These are phyloP conservation scores for Chalara sp. DNA, from an alignment of 2,329 filamentous ascomycete genomes.

Conservation along the genomic window DNA sequence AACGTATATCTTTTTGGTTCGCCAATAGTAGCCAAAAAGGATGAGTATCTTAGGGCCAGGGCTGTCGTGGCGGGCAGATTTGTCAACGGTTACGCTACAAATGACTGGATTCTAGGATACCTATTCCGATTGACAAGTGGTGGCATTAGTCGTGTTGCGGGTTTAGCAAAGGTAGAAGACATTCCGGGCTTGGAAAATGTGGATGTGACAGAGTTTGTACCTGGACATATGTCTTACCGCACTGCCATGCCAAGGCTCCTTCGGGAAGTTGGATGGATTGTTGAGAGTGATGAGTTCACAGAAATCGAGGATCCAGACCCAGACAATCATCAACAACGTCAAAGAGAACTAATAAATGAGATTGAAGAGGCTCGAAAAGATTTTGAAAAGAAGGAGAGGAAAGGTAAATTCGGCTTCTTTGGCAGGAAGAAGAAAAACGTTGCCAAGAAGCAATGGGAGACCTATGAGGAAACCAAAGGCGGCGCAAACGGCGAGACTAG, in stretches of 20 bases:
- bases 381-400: constrained; percentile 68
- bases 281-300: constrained; percentile 87
- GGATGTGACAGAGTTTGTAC: constrained; percentile 77
- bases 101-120: constrained; percentile 96
- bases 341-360: constrained; percentile 90
- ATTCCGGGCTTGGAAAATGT: constrained; percentile 84
- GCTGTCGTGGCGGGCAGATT: constrained; percentile 89
- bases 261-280: constrained; percentile 81
- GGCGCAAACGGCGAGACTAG: constrained; percentile 27
- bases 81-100: constrained; percentile 87
- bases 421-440: constrained; percentile 65
- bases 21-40: constrained; percentile 82
- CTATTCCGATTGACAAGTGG: constrained; percentile 91
- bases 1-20: constrained; percentile 95
- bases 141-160: constrained; percentile 82
- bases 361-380: constrained; percentile 91
- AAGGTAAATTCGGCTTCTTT: constrained; percentile 58
- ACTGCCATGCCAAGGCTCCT: constrained; percentile 83
- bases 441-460: constrained; percentile 88
- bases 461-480: constrained; percentile 70
- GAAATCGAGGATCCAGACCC: constrained; percentile 98
- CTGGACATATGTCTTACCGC: constrained; percentile 95
- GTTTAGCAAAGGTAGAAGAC: constrained; percentile 67
- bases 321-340: constrained; percentile 80
- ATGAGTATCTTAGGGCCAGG: constrained; percentile 76